A percentile compares a stretch with the other conserved stretches of the same genome.
phyloP scores from a whole-genome alignment of 2,329 filamentous ascomycete genomes.

The Scytalidium sp. region DNA sequence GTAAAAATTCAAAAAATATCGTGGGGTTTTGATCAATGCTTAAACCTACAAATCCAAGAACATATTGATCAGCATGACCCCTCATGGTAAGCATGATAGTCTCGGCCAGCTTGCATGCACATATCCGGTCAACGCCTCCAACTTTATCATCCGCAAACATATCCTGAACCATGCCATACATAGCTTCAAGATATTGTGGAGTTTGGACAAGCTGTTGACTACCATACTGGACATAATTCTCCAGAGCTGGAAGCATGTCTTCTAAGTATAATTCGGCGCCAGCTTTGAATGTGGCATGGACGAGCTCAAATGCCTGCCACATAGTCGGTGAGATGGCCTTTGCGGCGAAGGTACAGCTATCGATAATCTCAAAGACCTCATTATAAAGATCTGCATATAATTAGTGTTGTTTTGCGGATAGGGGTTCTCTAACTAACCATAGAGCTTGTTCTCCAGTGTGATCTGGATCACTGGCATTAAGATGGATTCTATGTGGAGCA shows the following conservation, averaged over 20 bases:
- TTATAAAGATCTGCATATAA: constrained; percentile 78
- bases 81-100: constrained; percentile 95
- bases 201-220: constrained; percentile 77
- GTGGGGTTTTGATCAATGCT: background rate
- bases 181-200: constrained; percentile 79
- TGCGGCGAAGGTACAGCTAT: constrained; percentile 97
- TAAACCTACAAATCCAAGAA: constrained; percentile 67
- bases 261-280: constrained; percentile 96
- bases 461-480: constrained; percentile 97
- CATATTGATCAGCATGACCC: constrained; percentile 81
- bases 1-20: too few relatives aligned
- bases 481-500: constrained; percentile 90
- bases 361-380: constrained; percentile 98
- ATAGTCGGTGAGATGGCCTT: constrained; percentile 94
- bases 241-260: constrained; percentile 95
- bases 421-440: constrained; percentile 53
- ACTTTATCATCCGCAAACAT: constrained; percentile 94
- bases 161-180: constrained; percentile 90
- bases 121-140: constrained; percentile 90
- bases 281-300: constrained; percentile 95
- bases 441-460: constrained; percentile 96
- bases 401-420: constrained; percentile 16
- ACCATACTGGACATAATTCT: constrained; percentile 97
- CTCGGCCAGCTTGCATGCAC: constrained; percentile 95
- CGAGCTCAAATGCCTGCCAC: constrained; percentile 98